These are phyloP conservation scores for Peniophora sp. DNA, from an alignment of 1,284 basidiomycete species.

Conservation along the genomic window DNA sequence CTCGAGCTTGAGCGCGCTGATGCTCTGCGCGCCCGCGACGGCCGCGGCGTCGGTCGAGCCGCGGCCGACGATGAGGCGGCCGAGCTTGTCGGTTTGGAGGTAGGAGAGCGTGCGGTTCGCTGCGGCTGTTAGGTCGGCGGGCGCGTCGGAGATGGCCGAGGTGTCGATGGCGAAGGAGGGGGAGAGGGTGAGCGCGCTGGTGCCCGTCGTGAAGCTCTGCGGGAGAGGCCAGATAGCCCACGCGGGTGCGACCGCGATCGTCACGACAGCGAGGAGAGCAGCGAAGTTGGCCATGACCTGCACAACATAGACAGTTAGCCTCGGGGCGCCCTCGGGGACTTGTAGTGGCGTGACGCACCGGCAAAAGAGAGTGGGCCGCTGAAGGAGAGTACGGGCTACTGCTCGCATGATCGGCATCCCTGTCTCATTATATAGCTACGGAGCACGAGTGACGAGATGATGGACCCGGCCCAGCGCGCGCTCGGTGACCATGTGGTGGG, in stretches of 20 bases:
- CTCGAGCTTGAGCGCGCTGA: slow-evolving; percentile 31
- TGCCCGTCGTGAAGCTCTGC: slow-evolving; percentile 37
- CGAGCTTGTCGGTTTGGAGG: slow-evolving; percentile 36
- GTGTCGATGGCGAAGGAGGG: slow-evolving; percentile 36
- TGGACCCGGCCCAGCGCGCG: too few species aligned
- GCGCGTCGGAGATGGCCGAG: slow-evolving; percentile 22
- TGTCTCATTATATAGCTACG: too few species aligned
- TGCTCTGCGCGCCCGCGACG: slow-evolving; percentile 21
- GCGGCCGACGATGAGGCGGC: slow-evolving; percentile 40
- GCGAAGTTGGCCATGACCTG: not conserved
- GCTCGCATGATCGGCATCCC: too few species aligned
- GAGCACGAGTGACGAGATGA: too few species aligned
- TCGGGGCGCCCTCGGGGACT: too few species aligned
- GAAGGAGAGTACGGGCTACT: too few species aligned
- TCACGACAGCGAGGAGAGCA: not conserved
- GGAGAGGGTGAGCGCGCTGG: slow-evolving; percentile 41
- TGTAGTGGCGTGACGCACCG: too few species aligned
- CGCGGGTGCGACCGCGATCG: slow-evolving; percentile 15
- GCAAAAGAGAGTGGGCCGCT: too few species aligned
- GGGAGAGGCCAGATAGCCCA: slow-evolving; percentile 60
- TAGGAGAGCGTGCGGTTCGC: slow-evolving; percentile 28
- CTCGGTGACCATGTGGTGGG: too few species aligned
- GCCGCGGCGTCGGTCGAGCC: slow-evolving; percentile 30
- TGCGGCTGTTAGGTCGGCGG: slow-evolving; percentile 39
- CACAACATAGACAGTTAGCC: too few species aligned